Base-by-base conservation (phyloP, 2,329 filamentous ascomycete species). In the Fusarium mundagurra region DNA sequence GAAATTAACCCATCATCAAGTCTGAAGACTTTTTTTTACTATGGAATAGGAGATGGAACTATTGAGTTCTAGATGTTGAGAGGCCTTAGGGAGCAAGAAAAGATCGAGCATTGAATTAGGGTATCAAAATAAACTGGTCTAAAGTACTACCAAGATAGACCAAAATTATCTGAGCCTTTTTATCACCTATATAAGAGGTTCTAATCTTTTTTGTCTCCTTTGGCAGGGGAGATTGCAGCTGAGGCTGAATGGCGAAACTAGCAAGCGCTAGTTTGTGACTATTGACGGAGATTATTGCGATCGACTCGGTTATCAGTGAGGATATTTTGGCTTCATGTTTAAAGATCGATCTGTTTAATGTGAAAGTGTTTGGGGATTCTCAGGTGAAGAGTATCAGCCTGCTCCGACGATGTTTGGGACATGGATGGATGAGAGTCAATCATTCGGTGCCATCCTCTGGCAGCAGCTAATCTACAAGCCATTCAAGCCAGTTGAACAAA, bases 31-130 rank as follows among this genome's bases (percentile, higher is more conserved):
- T 29, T 16, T 16, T 36, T 27, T 54, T 7, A 17, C 20, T 12
- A 18, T 4, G 4, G 18, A 41, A 47, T 65, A 55, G 61, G 47
- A 44, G 63, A 64, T 8, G 1, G 0, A 3, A 41, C 60, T 47
- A 64, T 64, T 51, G 63, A 33, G 1, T 33, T 66, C 47, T 31
- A 47, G 27, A 38, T 27, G 60, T 54, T 18, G 24, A 55, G 5
- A 27, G 14, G 5, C 10, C 0, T 17, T 5, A 3, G 8, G 1
- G 27, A 11, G 45, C 20, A 48, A 29, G 13, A 48, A 47, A 14
- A 10, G 8, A 4, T 14, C 8, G 0, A 0, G 5, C 6, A 16
- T 1, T 11, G 6, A 5, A 1, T 8, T 5, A 4, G 20, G 4
- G 0, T 31, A 29, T 12, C 4, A 18, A 18, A n/a, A 50, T 50